Conservation (phyloP, 2,329 filamentous ascomycete species). For the Trichoderma atrobrunneum region DNA sequence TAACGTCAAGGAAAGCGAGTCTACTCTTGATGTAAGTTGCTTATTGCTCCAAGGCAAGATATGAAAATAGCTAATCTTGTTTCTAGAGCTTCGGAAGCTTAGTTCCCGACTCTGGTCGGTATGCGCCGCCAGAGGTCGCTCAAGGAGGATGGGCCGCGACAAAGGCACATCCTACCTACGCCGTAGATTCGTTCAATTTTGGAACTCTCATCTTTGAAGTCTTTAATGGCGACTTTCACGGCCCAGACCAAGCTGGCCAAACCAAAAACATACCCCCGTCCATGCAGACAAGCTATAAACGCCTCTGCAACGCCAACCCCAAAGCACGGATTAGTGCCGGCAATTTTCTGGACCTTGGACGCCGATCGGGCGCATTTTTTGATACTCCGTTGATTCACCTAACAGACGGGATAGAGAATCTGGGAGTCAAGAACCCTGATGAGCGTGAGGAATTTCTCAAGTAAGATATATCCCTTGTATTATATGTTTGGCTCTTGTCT, state of each 20-base stretch:
- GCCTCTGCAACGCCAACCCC: slow-evolving; percentile 82
- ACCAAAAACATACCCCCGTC: slow-evolving; percentile 80
- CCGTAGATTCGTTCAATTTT: slow-evolving; percentile 84
- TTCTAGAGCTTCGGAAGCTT: slow-evolving; percentile 77
- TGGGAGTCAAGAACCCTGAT: slow-evolving; percentile 80
- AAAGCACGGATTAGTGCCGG: slow-evolving; percentile 81
- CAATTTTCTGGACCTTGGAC: slow-evolving; percentile 87
- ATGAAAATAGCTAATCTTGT: slow-evolving; percentile 3
- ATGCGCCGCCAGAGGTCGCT: slow-evolving; percentile 81
- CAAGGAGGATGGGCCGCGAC: slow-evolving; percentile 89
- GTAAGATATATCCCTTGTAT: slow-evolving; percentile 34
- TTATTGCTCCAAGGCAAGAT: no score
- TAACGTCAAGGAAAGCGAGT: slow-evolving; percentile 93
- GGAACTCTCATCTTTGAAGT: slow-evolving; percentile 83
- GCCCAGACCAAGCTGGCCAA: slow-evolving; percentile 76
- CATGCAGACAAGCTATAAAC: slow-evolving; percentile 90
- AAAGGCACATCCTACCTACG: slow-evolving; percentile 75
- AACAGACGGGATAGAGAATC: slow-evolving; percentile 86
- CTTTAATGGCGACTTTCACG: slow-evolving; percentile 81
- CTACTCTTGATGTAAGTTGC: slow-evolving; percentile 71
- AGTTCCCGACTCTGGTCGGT: slow-evolving; percentile 79
- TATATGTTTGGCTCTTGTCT: slow-evolving; percentile 35
- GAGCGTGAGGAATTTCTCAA: slow-evolving; percentile 84
- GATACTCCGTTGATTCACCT: slow-evolving; percentile 89
- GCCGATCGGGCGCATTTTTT: slow-evolving; percentile 80